Evolutionary conservation across 1,139 yeast genomes (phyloP).

Genomic region (Suhomyces guaymorum): DNA sequence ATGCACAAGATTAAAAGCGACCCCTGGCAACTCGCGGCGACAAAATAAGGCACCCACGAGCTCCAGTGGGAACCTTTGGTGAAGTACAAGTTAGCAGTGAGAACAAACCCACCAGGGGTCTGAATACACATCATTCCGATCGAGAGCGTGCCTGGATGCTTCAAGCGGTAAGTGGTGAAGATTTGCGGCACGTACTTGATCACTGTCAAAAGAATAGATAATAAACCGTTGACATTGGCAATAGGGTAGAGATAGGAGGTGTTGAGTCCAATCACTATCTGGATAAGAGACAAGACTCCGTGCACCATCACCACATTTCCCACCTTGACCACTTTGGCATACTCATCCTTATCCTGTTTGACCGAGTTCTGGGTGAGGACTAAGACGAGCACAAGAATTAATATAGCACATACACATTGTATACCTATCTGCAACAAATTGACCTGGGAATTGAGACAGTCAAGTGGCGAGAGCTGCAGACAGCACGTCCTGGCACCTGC

Average conservation of each 20-base stretch:
- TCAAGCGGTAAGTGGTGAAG: slow-evolving; percentile 63
- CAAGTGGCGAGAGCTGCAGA: slow-evolving; percentile 44
- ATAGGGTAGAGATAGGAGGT: slow-evolving; percentile 29
- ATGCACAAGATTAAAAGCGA: slow-evolving; percentile 52
- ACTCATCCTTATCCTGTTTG: slow-evolving; percentile 50
- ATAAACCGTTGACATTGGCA: slow-evolving; percentile 64
- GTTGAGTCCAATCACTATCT: slow-evolving; percentile 33
- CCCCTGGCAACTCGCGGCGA: slow-evolving; percentile 72
- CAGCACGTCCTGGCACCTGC: slow-evolving; percentile 58
- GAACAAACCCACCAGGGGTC: slow-evolving; percentile 85
- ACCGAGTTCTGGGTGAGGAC: slow-evolving; percentile 45
- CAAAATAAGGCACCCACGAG: slow-evolving; percentile 77
- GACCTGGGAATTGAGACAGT: slow-evolving; percentile 69
- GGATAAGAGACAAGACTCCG: slow-evolving; percentile 35
- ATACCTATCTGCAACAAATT: slow-evolving; percentile 70
- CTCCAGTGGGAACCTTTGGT: slow-evolving; percentile 86
- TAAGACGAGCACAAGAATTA: slow-evolving; percentile 59
- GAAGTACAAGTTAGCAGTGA: slow-evolving; percentile 68
- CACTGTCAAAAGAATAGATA: slow-evolving; percentile 62
- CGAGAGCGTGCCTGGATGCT: slow-evolving; percentile 80
- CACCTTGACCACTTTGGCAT: slow-evolving; percentile 39
- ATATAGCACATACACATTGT: slow-evolving; percentile 65
- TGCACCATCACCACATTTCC: slow-evolving; percentile 43
- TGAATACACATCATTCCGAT: slow-evolving; percentile 83
- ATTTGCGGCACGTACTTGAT: slow-evolving; percentile 83